A percentile compares a stretch with the other conserved stretches of the same genome.
Conservation (phyloP, 1,284 basidiomycete species). For the Moesziomyces antarcticus region DNA sequence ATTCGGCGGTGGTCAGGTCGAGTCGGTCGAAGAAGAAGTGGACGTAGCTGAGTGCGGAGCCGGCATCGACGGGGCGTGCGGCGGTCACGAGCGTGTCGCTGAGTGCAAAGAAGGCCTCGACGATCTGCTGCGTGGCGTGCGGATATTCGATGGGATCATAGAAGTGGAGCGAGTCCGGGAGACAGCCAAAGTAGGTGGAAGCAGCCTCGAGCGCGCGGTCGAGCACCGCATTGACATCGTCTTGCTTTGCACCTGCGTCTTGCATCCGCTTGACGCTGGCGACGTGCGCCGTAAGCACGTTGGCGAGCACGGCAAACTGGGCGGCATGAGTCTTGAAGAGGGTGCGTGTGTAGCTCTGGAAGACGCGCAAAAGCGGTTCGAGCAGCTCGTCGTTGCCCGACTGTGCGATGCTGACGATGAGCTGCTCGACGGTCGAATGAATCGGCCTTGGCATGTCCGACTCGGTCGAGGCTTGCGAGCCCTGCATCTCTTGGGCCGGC, state of each 20-base stretch:
- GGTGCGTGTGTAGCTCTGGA: slow-evolving; percentile 2
- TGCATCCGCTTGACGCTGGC: slow-evolving; percentile 35
- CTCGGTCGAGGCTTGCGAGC: neutral
- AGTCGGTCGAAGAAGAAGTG: slow-evolving; percentile 22
- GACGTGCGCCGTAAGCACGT: slow-evolving; percentile 43
- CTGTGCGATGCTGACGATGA: slow-evolving; percentile 14
- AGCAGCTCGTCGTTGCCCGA: slow-evolving; percentile 21
- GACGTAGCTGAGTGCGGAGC: slow-evolving; percentile 33
- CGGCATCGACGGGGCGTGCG: slow-evolving; percentile 36
- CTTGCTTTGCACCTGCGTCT: slow-evolving; percentile 26
- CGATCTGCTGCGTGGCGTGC: slow-evolving; percentile 4
- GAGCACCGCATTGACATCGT: slow-evolving; percentile 24
- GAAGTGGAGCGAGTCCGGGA: neutral
- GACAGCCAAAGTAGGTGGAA: slow-evolving; percentile 17
- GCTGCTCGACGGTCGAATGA: slow-evolving; percentile 12
- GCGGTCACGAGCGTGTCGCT: slow-evolving; percentile 23
- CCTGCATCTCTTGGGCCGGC: neutral
- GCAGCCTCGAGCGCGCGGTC: slow-evolving; percentile 38
- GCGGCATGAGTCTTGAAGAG: neutral
- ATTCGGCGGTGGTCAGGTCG: slow-evolving; percentile 11
- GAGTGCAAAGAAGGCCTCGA: slow-evolving; percentile 23
- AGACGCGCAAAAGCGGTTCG: slow-evolving; percentile 25
- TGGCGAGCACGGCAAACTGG: slow-evolving; percentile 2
- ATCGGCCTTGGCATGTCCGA: slow-evolving; percentile 18
- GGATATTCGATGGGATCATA: neutral